Evolutionary conservation across 495 filamentous ascomycete genomes (phyloP).

Genomic region (Xylaria acuta): DNA sequence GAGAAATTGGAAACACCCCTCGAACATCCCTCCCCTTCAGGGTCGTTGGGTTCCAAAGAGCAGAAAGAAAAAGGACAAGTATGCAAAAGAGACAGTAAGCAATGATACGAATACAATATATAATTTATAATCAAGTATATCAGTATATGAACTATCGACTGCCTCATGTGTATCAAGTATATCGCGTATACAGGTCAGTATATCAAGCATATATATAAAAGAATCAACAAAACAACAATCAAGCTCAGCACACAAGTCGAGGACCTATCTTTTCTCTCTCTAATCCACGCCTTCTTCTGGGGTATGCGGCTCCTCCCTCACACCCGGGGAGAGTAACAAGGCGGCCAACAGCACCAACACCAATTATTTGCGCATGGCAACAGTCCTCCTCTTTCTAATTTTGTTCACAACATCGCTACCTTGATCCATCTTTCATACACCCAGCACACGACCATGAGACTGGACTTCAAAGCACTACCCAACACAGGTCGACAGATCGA

Average conservation of each 20-base stretch:
- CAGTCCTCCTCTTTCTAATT: neutral
- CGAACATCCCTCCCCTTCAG: no score
- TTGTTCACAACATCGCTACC: neutral
- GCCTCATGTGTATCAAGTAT: constrained; percentile 14
- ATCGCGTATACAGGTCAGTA: neutral
- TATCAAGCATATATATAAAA: constrained; percentile 11
- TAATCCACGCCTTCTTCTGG: neutral
- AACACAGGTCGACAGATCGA: neutral
- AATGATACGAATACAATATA: neutral
- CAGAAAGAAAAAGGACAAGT: no score
- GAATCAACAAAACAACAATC: constrained; percentile 12
- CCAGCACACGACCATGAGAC: neutral
- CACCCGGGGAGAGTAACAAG: neutral
- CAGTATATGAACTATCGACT: neutral
- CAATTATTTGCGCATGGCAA: neutral
- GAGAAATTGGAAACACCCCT: no score
- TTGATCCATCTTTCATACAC: neutral
- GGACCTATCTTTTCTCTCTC: neutral
- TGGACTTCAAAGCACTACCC: neutral
- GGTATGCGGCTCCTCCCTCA: neutral
- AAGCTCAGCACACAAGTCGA: neutral
- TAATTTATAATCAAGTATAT: constrained; percentile 1
- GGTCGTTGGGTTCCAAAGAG: no score
- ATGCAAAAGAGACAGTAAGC: neutral
- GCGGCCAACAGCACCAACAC: neutral